A percentile compares a stretch with the other conserved stretches of the same genome.
Conservation (phyloP, 2,329 filamentous ascomycete species). For the Aureobasidium melanogenum region DNA sequence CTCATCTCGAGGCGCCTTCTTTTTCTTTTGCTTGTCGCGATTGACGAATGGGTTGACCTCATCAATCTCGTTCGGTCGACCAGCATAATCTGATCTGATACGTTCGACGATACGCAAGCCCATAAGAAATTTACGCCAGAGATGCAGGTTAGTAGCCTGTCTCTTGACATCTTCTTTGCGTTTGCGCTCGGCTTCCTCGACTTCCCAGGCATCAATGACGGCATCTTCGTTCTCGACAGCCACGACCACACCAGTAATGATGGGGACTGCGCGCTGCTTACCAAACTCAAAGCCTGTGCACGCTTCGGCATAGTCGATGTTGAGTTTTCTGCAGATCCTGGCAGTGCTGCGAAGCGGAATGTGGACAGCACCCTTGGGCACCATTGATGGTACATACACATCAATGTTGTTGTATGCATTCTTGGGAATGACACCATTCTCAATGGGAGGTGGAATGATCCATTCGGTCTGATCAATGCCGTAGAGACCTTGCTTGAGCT, state of each 20-base stretch:
- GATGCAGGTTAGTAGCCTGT: slow-evolving; percentile 60
- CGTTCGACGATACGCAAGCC: slow-evolving; percentile 74
- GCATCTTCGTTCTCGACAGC: slow-evolving; percentile 67
- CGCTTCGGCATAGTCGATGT: slow-evolving; percentile 85
- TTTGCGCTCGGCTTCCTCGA: slow-evolving; percentile 63
- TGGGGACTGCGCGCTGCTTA: slow-evolving; percentile 83
- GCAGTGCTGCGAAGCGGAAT: slow-evolving; percentile 69
- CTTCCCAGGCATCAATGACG: slow-evolving; percentile 67
- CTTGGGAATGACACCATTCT: slow-evolving; percentile 79
- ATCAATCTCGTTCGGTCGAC: slow-evolving; percentile 35
- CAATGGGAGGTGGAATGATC: slow-evolving; percentile 84
- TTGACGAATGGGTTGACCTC: slow-evolving; percentile 48
- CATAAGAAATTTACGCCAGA: slow-evolving; percentile 83
- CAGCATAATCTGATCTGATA: slow-evolving; percentile 67
- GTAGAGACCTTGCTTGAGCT: slow-evolving; percentile 80
- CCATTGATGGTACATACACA: slow-evolving; percentile 88
- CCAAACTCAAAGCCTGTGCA: slow-evolving; percentile 97
- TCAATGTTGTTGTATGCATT: slow-evolving; percentile 97
- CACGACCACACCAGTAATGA: slow-evolving; percentile 83
- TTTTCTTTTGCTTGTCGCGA: slow-evolving; percentile 26
- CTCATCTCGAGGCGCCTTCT: slow-evolving; percentile 16
- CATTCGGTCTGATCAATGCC: slow-evolving; percentile 80
- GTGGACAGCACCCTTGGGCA: slow-evolving; percentile 75
- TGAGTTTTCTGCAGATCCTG: slow-evolving; percentile 72
- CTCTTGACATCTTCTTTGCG: slow-evolving; percentile 79